Base-by-base conservation (phyloP, 148 eudicot species). In the Vaccinium myrtillus region DNA sequence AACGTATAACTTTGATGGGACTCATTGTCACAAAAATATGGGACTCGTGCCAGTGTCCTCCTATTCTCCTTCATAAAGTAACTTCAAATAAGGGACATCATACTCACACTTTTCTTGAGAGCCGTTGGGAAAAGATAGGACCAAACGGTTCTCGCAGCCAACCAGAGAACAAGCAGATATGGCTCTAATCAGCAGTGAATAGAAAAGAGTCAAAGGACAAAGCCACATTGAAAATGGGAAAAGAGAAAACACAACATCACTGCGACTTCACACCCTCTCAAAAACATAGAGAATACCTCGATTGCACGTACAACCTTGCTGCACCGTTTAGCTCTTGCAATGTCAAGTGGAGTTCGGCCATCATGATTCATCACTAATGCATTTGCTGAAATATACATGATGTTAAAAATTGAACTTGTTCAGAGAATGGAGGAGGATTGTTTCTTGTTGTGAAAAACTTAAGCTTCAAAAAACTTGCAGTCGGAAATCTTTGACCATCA, bases 71-170 rank as follows among this genome's bases (percentile, higher is more conserved):
- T 43, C 27, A n/a, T 67, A 65, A 1, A 70, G 36, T 70, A 50
- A 48, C 69, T n/a, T 61, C 69, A n/a, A 16, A 19, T 67, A 39
- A 80, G 25, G 69, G 46, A 86, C 9, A 76, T 49, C 67, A 18
- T 54, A 97, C 99, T 90, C 85, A 95, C 99, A 94, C 96, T 93
- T 90, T 93, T 91, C 98, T 91, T n/a, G 94, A 86, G 69, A 97
- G 94, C 55, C 95, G 83, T 85, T 92, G 94, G 25, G 98, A 96
- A 88, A 97, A 90, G 83, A 96, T 93, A 18, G 96, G 96, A 67
- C 98, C 98, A 89, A 89, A 89, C 74, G 88, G 90, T 86, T 97
- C 99, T 43, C 95, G 88, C 90, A 97, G 86, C 98, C 96, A 97
- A 79, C 99, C 98, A 85, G 99, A 89, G 91, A 94, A 95, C 82